Percentiles rank a stretch among this genome's conserved stretches.
phyloP scores from a whole-genome alignment of 805 yeast genomes.

The Brettanomyces nanus region DNA sequence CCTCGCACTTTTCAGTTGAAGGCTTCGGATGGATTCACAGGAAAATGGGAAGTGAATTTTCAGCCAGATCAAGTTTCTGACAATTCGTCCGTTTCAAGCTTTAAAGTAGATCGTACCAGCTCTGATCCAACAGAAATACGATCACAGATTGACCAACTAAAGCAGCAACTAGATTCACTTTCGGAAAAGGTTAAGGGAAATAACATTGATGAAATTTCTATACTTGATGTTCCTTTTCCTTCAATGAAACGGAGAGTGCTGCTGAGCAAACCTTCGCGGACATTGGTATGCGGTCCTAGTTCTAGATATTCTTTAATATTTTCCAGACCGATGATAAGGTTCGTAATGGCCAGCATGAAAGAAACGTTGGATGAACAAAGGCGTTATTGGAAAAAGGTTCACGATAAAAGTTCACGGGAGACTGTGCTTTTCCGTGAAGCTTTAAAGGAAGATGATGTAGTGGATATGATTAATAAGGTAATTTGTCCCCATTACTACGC shows the following conservation, averaged over 20 bases:
- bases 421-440: not conserved
- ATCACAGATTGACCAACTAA: not conserved
- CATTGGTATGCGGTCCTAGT: not conserved
- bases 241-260: not conserved
- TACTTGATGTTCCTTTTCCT: not conserved
- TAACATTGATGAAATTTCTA: not conserved
- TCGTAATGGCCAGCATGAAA: not conserved
- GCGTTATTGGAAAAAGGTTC: slow-evolving; percentile 5
- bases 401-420: not conserved
- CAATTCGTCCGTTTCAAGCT: too few species aligned
- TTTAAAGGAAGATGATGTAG: slow-evolving; percentile 1
- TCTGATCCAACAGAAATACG: too few species aligned
- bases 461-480: slow-evolving; percentile 3
- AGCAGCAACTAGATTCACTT: not conserved
- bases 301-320: not conserved
- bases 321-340: not conserved
- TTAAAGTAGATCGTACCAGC: too few species aligned
- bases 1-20: too few species aligned
- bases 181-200: not conserved
- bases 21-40: too few species aligned
- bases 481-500: slow-evolving; percentile 13
- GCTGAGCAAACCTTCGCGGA: slow-evolving; percentile 1
- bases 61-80: too few species aligned
- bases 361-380: slow-evolving; percentile 6
- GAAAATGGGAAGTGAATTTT: too few species aligned